Evolutionary conservation across 148 eudicot species (phyloP), one percentile per base, ranked within the genome.

Genomic region (Fagopyrum homotropicum): DNA sequence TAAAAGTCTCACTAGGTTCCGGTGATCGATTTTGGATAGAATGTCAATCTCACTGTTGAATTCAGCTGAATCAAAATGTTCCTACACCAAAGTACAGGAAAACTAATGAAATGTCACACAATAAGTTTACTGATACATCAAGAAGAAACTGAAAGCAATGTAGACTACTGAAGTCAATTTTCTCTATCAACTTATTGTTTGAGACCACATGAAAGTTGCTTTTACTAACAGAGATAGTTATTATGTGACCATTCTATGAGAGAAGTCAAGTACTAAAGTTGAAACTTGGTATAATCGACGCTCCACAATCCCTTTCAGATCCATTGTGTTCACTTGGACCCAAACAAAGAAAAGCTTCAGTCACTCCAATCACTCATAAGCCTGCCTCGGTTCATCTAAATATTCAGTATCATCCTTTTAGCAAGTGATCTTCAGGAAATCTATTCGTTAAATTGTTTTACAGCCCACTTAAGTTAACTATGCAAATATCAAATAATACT

Each of bases 21-120:
- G 91, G 79, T 95, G 99, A 19, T 90, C 97, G 79, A 95, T 92
- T 84, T 92, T 95, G 17, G 98, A 84, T 68, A 95, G 83, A 77
- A 95, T 90, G 78, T 89, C 98, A 57, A 95, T 85, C 87, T 95
- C 99, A 82, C 90, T 86, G 79, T 81, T 86, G 77, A 95, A 95
- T 79, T 95, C 97, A 54, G 85, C 69, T 40, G 90, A 80, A 79
- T 90, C 88, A 76, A 92, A 90, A 50, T 82, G 82, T 74, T 90
- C 98, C 98, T 95, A 89, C 52, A 54, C 54, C 51, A 72, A 66
- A 66, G 71, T 52, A 69, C 75, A 72, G 4, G 17, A 1, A 49
- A 72, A 9, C 4, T 22, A 72, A 14, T 66, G 46, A 64, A 14
- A 40, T 12, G 45, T 0, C 46, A 7, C 43, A n/a, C 71, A 40